Evolutionary conservation across 2,329 filamentous ascomycete genomes (phyloP).

Genomic region (Ophiostoma perfectum): DNA sequence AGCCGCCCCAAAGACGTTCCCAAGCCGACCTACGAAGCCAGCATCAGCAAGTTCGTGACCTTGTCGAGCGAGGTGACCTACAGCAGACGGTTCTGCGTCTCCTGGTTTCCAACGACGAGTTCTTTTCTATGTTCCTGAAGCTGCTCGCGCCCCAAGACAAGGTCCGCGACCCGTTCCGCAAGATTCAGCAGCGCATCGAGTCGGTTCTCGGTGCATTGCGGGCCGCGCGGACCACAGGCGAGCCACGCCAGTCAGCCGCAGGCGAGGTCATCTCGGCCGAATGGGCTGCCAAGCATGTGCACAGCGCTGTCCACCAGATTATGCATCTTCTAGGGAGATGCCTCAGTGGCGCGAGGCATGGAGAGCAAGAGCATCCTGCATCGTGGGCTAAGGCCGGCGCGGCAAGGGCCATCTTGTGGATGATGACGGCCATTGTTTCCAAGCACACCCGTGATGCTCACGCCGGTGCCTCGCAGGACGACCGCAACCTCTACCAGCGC

Average conservation of each 20-base stretch:
- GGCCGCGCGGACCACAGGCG: constrained; percentile 25
- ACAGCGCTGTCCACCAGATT: constrained; percentile 41
- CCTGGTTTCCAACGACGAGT: constrained; percentile 48
- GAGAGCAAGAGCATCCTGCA: constrained; percentile 15
- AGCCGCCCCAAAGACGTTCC: neutral
- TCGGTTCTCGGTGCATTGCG: constrained; percentile 44
- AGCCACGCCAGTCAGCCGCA: neutral
- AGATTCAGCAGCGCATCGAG: constrained; percentile 44
- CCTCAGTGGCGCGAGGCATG: neutral
- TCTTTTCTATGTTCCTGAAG: constrained; percentile 50
- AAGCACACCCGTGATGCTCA: constrained; percentile 38
- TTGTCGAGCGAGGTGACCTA: constrained; percentile 43
- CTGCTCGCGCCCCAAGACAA: constrained; percentile 42
- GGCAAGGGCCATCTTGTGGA: constrained; percentile 44
- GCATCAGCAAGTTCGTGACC: constrained; percentile 23
- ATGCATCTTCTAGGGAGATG: constrained; percentile 33
- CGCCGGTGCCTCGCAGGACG: constrained; percentile 29
- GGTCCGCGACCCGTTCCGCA: constrained; percentile 44
- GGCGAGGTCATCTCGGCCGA: constrained; percentile 34
- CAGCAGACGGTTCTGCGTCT: constrained; percentile 50
- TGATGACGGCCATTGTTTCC: constrained; percentile 42
- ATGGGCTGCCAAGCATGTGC: constrained; percentile 48
- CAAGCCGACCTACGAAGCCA: neutral
- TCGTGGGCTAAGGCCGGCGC: constrained; percentile 41
- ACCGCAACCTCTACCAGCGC: constrained; percentile 45